Base-by-base conservation (phyloP, 2,329 filamentous ascomycete species). In the Aaosphaeria arxii region DNA sequence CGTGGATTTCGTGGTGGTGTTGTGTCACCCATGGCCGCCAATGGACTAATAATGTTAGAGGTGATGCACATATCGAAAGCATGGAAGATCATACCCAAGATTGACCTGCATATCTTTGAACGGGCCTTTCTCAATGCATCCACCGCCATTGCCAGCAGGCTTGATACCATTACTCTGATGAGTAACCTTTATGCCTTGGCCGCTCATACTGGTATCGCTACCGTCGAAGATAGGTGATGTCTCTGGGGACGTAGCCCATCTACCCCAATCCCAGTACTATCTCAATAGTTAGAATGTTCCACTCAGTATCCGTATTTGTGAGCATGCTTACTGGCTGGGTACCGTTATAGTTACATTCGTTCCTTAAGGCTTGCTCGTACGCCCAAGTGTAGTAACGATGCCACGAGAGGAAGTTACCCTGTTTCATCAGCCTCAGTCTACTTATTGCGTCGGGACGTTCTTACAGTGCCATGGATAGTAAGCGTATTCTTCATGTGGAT, bases 161-260 rank as follows among this genome's bases (percentile, higher is more conserved):
- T 61, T 62, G 35, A 61, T 46, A 2, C 58, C 59, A 42, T 57
- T 65, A 44, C 58, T 63, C 35, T 49, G 47, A 31, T 65, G 60
- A 7, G 57, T 48, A 7, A 62, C 57, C 40, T 65, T 64, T 31
- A 54, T 64, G 33, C 79, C 78, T 50, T 81, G 76, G 17, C 78
- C 76, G 36, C 74, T 56, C 48, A 71, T 66, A 38, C 74, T 71
- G 47, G 76, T 79, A 29, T 75, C 75, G 55, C 74, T 77, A 43
- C 81, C 81, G 54, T 82, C 79, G 53, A 85, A 84, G 45, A 84
- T 62, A 11, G 79, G 76, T 1, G 78, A 80, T 41, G 74, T 73
- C 55, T 64, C 56, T 1, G 66, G 64, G 48, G 79, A 75, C 3
- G 66, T 47, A 5, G 72, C 67, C 61, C 73, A 76, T 48, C 73